phyloP scores from a whole-genome alignment of 495 filamentous ascomycete genomes.

The Penicillium argentinense region DNA sequence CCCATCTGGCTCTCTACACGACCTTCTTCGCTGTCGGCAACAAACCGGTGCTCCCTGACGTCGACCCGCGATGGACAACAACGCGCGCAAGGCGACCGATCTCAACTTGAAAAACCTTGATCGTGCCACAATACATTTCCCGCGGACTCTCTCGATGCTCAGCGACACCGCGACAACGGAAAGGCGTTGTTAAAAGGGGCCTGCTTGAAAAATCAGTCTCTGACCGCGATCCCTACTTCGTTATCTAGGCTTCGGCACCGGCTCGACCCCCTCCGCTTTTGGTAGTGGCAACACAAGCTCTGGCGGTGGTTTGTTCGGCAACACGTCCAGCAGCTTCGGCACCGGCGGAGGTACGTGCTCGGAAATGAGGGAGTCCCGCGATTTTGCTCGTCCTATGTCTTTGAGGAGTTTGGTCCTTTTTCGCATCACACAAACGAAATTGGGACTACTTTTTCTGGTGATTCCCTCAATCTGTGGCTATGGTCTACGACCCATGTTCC shows the following conservation, averaged over 20 bases:
- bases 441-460: too few relatives aligned
- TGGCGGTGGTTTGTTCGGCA: conserved; percentile 47
- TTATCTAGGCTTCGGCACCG: conserved; percentile 61
- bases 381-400: conserved; percentile 24
- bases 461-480: too few relatives aligned
- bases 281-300: conserved; percentile 29
- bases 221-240: conserved; percentile 41
- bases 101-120: conserved; percentile 10
- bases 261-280: conserved; percentile 39
- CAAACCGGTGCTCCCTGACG: conserved; percentile 36
- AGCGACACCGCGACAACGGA: conserved; percentile 42
- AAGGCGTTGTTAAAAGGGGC: conserved; percentile 34
- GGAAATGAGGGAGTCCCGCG: conserved; percentile 30
- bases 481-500: too few relatives aligned
- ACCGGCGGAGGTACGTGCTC: conserved; percentile 58
- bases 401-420: background rate
- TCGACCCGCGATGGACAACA: conserved; percentile 36
- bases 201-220: conserved; percentile 33
- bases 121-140: conserved; percentile 18
- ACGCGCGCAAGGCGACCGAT: conserved; percentile 22
- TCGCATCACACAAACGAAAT: background rate
- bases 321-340: conserved; percentile 54
- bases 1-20: conserved; percentile 2
- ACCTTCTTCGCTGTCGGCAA: conserved; percentile 12
- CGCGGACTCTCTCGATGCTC: conserved; percentile 30